phyloP scores from a whole-genome alignment of 129 eudicot genomes.

The Flaveria brownii region DNA sequence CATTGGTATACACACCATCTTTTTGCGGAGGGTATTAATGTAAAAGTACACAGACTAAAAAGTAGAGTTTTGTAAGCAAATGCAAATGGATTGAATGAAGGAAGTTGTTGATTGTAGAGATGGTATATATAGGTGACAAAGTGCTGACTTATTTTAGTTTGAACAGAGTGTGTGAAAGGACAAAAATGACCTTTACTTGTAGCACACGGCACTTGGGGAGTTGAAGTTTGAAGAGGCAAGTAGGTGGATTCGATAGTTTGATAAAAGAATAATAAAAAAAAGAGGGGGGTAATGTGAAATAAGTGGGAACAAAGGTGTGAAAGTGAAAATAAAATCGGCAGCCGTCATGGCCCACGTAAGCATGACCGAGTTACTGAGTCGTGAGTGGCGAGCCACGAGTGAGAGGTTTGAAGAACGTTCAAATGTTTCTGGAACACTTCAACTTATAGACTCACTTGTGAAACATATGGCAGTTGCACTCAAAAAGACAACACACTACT shows the following conservation, averaged over 20 bases:
- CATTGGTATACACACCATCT: conserved; percentile 39
- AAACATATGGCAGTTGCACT: conserved; percentile 19
- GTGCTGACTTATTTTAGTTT: conserved; percentile 43
- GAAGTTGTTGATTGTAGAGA: conserved; percentile 9
- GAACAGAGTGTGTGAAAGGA: conserved; percentile 32
- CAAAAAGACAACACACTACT: conserved; percentile 32
- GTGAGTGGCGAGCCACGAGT: conserved; percentile 35
- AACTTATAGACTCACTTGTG: conserved; percentile 14
- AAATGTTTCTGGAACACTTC: conserved; percentile 31
- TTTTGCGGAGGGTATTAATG: neutral
- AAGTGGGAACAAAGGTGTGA: neutral
- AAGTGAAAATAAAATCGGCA: conserved; percentile 14
- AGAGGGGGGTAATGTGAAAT: neutral
- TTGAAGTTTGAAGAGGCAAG: conserved; percentile 34
- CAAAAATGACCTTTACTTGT: conserved; percentile 37
- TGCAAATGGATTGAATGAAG: conserved; percentile 37
- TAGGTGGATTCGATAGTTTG: neutral
- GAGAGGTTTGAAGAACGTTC: conserved; percentile 30
- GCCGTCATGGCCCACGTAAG: conserved; percentile 40
- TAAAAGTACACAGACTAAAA: conserved; percentile 14
- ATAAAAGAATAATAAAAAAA: neutral
- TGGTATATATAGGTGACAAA: conserved; percentile 40
- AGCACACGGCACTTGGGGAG: conserved; percentile 25
- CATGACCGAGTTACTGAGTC: conserved; percentile 44
- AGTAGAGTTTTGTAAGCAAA: conserved; percentile 34